Evolutionary conservation across 2,329 filamentous ascomycete genomes (phyloP), one percentile per base, ranked within the genome.

Genomic region (Sporothrix brasiliensis): DNA sequence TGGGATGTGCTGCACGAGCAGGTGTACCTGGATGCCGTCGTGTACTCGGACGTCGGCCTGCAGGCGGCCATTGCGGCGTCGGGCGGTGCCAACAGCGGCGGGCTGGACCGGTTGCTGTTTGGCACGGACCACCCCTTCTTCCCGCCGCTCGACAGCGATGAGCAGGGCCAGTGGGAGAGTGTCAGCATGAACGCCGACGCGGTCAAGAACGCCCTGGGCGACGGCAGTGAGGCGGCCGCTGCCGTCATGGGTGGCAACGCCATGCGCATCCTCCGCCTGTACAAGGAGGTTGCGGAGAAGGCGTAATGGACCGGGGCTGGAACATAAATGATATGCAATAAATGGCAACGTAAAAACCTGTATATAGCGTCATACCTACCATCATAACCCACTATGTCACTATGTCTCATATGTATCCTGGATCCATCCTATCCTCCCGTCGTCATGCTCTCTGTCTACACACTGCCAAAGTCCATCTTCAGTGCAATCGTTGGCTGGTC

Each of bases 121-220:
- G 92, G 91, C 34, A 94, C 91, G 0, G 92, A 94, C 77, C 91
- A 94, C 78, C 92, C 92, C 0, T 94, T 94, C 81, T 94, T 94
- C 79, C 92, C 92, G n/a, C 91, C 91, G 0, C 79, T 93, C 21
- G 69, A 49, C 24, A 71, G 39, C 49, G 87, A 89, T 66, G 87
- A 88, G 71, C 83, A 87, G 74, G 85, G 84, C 53, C 85, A 88
- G 74, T 92, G 90, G 90, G 84, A 89, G 75, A 92, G 90, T 77
- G 89, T 92, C 9, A 86, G 79, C 58, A 73, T 83, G 73, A 84
- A 84, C 68, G 79, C 80, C 0, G 78, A 91, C 74, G 88, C 87
- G 0, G 83, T 78, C 27, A 53, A 61, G 34, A 70, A 70, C 50
- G 74, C 73, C 1, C 69, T 74, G 14, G 74, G 74, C 27, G 69